Percentiles rank a stretch among this genome's conserved stretches.
These are phyloP conservation scores for Talaromyces sp. DNA, from an alignment of 2,329 filamentous ascomycete genomes.

Conservation along the genomic window DNA sequence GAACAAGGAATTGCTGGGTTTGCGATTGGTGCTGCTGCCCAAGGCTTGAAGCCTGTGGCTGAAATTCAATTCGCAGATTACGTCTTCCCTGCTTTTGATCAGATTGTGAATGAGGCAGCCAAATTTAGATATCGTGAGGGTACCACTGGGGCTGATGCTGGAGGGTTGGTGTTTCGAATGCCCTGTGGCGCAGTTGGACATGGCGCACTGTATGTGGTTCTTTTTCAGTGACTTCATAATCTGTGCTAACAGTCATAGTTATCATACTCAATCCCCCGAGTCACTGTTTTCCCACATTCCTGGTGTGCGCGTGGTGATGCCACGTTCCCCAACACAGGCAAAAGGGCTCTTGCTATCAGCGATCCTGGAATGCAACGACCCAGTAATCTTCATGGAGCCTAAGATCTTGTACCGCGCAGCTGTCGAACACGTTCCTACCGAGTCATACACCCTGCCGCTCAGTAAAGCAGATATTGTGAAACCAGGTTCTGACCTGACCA, in stretches of 20 bases:
- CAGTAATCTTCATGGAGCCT: conserved; percentile 89
- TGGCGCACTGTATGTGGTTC: conserved; percentile 61
- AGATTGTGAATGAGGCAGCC: conserved; percentile 88
- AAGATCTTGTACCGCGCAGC: conserved; percentile 90
- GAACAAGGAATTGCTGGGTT: conserved; percentile 96
- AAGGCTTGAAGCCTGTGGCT: conserved; percentile 88
- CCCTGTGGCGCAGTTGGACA: conserved; percentile 86
- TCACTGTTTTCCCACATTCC: conserved; percentile 84
- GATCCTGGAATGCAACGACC: conserved; percentile 74
- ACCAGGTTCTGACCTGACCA: conserved; percentile 72
- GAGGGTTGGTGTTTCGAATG: conserved; percentile 84
- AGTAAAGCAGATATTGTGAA: conserved; percentile 83
- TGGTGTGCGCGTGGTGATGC: conserved; percentile 79
- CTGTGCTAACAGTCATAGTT: conserved; percentile 32
- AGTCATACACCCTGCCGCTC: conserved; percentile 76
- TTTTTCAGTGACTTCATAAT: background rate
- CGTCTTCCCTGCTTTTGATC: conserved; percentile 87
- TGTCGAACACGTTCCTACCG: conserved; percentile 83
- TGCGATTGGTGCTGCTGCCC: conserved; percentile 80
- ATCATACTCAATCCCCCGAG: conserved; percentile 89
- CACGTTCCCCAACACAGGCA: conserved; percentile 78
- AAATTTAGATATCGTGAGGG: conserved; percentile 79
- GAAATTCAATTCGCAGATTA: conserved; percentile 97
- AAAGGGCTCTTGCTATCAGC: conserved; percentile 78
- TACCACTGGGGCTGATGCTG: conserved; percentile 62